phyloP scores from a whole-genome alignment of 2,329 filamentous ascomycete genomes.

The Salinomyces thailandicus region DNA sequence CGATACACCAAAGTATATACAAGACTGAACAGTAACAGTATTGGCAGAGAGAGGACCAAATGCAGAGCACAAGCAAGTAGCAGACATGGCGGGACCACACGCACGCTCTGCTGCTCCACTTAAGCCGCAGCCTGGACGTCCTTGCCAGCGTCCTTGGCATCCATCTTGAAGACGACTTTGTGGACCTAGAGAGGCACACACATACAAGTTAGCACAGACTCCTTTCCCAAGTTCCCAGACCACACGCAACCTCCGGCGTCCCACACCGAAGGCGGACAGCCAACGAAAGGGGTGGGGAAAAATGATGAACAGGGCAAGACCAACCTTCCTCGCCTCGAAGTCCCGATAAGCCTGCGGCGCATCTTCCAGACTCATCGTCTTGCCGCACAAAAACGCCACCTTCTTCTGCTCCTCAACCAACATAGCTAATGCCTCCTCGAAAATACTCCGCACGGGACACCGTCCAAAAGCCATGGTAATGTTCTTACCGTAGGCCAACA shows the following conservation, averaged over 20 bases:
- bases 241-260: not conserved
- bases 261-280: too few relatives aligned
- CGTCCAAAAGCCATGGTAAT: conserved; percentile 40
- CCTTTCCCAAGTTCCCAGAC: too few relatives aligned
- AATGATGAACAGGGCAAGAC: not conserved
- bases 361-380: conserved; percentile 41
- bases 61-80: too few relatives aligned
- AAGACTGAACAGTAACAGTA: too few relatives aligned
- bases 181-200: conserved; percentile 3
- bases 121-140: not conserved
- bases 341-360: conserved; percentile 43
- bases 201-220: not conserved
- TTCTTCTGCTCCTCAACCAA: conserved; percentile 40
- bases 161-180: conserved; percentile 14
- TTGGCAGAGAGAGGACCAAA: too few relatives aligned
- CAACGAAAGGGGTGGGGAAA: too few relatives aligned
- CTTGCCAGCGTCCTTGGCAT: conserved; percentile 2
- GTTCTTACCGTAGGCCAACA: conserved; percentile 42
- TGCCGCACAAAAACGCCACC: conserved; percentile 44
- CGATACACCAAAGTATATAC: too few relatives aligned
- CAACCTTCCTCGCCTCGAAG: conserved; percentile 42
- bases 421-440: conserved; percentile 36
- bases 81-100: too few relatives aligned
- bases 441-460: conserved; percentile 41
- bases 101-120: too few relatives aligned